Base-by-base conservation (phyloP, 345 rosid species). In the Populus deltoides region DNA sequence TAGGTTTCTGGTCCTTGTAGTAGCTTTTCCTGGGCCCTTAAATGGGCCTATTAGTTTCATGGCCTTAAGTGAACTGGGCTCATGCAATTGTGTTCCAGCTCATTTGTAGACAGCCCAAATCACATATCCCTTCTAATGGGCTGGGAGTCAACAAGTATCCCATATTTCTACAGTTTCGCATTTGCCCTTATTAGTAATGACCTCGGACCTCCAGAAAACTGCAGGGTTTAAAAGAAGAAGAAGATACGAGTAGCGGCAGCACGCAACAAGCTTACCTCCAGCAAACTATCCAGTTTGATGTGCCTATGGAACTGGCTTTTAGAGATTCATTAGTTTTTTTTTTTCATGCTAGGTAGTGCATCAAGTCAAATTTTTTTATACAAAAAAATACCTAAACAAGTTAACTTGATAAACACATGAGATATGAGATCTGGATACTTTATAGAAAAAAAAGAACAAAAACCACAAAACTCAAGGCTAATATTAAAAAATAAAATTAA, bases 381-480 rank as follows among this genome's bases (percentile, higher is more conserved):
- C 0, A 29, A 29, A 29, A 29, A n/a, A n/a, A n/a, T n/a, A n/a
- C n/a, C n/a, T n/a, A n/a, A n/a, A n/a, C n/a, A n/a, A n/a, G 0
- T 33, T 4, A 33, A 33, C 0, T 33, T 0, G 0, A 33, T 5
- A 33, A 33, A 31, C 0, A 31, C 0, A 0, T 31, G 0, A 31
- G 4, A 31, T 31, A 31, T 0, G 0, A 33, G 0, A 33, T 33
- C 0, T 0, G 0, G 5, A 33, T 33, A 33, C 5, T 0, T 0
- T 33, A 4, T 33, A 33, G 4, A 33, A 33, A 0, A 33, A 33
- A 33, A 0, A 4, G 0, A 33, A 33, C n/a, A 33, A 33, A 33
- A 3, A 33, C 0, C 3, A 33, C 3, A 33, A 33, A 33, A 33
- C 0, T 29, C 4, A 33, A 33, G 35, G 35, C 35, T 33, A 33